Conservation (phyloP, 768 basidiomycete genomes). For the Cubamyces lactineus region DNA sequence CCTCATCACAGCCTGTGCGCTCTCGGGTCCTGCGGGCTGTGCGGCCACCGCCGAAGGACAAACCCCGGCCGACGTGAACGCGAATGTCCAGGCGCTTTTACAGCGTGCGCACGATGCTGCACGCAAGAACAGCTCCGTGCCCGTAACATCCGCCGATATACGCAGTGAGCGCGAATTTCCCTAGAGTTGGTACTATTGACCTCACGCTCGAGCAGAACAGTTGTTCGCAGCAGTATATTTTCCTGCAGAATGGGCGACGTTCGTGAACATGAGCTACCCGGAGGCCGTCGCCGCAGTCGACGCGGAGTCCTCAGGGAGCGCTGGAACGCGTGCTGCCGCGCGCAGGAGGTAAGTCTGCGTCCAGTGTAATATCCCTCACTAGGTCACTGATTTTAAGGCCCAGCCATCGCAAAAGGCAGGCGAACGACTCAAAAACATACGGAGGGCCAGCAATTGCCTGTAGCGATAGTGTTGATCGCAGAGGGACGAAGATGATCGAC, state of each 20-base stretch:
- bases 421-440: slow-evolving; percentile 1
- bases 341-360: not conserved
- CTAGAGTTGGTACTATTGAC: not conserved
- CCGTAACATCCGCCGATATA: slow-evolving; percentile 11
- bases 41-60: not conserved
- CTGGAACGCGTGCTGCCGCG: not conserved
- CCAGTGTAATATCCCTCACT: too few species aligned
- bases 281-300: slow-evolving; percentile 6
- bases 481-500: slow-evolving; percentile 4
- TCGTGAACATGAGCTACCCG: slow-evolving; percentile 12
- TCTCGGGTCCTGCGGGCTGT: slow-evolving; percentile 13
- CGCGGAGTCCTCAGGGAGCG: not conserved
- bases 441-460: slow-evolving; percentile 1
- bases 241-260: slow-evolving; percentile 4
- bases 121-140: slow-evolving; percentile 4
- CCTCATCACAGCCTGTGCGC: slow-evolving; percentile 12
- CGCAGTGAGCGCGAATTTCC: not conserved
- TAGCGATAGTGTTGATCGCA: slow-evolving; percentile 13
- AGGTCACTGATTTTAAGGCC: too few species aligned
- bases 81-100: slow-evolving; percentile 2
- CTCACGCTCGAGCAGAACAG: not conserved
- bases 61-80: slow-evolving; percentile 8
- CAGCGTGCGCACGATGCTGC: slow-evolving; percentile 7
- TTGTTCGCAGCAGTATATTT: not conserved
- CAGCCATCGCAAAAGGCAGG: not conserved